These are phyloP conservation scores for Jaltomata sinuosa DNA, from an alignment of 257 asterid genomes.

Conservation along the genomic window DNA sequence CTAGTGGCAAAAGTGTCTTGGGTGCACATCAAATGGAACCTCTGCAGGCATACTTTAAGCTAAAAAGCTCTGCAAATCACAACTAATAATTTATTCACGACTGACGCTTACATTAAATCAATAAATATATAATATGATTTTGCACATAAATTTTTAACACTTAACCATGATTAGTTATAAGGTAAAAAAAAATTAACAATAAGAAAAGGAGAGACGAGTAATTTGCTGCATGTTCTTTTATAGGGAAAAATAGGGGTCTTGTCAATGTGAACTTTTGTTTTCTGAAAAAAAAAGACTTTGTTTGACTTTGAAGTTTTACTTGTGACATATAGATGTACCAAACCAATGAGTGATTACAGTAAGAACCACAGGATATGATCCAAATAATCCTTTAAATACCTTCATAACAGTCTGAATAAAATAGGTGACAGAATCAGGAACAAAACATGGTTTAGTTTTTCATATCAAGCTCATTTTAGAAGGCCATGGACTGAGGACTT, in stretches of 20 bases:
- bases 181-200: too few species aligned
- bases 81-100: neutral
- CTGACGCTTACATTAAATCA: too few species aligned
- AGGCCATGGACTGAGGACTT: neutral
- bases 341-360: neutral
- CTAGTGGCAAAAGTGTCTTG: neutral
- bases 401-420: neutral
- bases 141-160: neutral
- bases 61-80: too few species aligned
- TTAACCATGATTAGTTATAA: too few species aligned
- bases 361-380: neutral
- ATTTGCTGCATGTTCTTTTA: neutral
- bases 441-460: neutral
- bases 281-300: neutral
- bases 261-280: too few species aligned
- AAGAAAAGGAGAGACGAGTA: neutral
- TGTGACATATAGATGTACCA: neutral
- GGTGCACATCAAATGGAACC: neutral
- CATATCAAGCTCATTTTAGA: neutral
- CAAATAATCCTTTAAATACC: neutral
- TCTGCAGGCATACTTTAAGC: neutral
- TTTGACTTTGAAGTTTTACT: neutral
- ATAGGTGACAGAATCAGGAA: neutral
- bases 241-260: too few species aligned
- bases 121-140: too few species aligned